Percentiles rank a stretch among this genome's conserved stretches.
Conservation (phyloP, 2,329 filamentous ascomycete genomes). For the Diaporthe australafricana region DNA sequence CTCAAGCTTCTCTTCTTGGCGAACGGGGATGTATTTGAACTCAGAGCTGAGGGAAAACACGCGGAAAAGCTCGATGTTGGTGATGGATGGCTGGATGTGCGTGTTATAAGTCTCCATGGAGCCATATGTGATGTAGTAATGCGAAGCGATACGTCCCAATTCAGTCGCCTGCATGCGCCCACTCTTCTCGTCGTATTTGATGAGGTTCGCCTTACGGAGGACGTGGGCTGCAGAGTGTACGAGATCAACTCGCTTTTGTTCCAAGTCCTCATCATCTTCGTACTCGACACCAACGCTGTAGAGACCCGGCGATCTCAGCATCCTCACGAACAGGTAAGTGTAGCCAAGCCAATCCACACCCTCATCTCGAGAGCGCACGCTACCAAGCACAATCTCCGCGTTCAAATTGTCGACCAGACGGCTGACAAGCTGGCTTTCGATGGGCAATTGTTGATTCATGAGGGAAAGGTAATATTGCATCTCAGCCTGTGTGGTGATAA, state of each 20-base stretch:
- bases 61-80: conserved; percentile 94
- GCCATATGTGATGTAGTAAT: conserved; percentile 97
- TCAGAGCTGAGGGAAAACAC: conserved; percentile 96
- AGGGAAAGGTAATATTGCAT: conserved; percentile 98
- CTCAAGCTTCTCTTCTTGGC: conserved; percentile 97
- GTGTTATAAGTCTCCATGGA: conserved; percentile 98
- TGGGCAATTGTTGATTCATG: conserved; percentile 96
- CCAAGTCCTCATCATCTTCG: conserved; percentile 88
- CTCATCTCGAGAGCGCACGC: conserved; percentile 90
- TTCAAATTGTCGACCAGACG: conserved; percentile 96
- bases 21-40: conserved; percentile 98
- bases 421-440: conserved; percentile 95
- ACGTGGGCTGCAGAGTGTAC: conserved; percentile 93
- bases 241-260: conserved; percentile 97
- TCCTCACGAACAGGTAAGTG: conserved; percentile 96
- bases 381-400: conserved; percentile 94
- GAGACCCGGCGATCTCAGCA: conserved; percentile 93
- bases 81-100: conserved; percentile 92
- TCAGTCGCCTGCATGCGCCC: conserved; percentile 92
- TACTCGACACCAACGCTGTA: conserved; percentile 98
- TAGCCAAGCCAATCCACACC: conserved; percentile 99
- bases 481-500: conserved; percentile 94
- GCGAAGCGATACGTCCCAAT: conserved; percentile 93
- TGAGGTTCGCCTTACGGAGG: conserved; percentile 85
- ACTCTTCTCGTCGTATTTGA: conserved; percentile 96